These are phyloP conservation scores for Neocucurbitaria cava DNA, from an alignment of 2,329 filamentous ascomycete genomes.

Conservation along the genomic window DNA sequence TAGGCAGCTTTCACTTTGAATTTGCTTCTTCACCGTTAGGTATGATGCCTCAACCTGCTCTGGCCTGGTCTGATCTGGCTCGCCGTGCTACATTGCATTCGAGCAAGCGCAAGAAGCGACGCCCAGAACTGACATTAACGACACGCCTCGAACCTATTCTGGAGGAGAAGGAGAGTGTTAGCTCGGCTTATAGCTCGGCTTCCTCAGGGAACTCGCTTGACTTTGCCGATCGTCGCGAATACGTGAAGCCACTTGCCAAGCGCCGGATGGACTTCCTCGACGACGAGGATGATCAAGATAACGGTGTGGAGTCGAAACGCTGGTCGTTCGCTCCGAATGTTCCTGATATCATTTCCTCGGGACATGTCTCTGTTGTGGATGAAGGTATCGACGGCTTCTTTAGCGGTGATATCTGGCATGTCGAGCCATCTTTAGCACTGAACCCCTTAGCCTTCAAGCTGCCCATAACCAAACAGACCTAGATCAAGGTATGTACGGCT, in stretches of 20 bases:
- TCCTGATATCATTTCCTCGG: not conserved
- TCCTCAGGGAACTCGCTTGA: slow-evolving; percentile 1
- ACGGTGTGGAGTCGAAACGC: not conserved
- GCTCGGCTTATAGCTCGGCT: not conserved
- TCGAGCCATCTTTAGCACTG: slow-evolving; percentile 1
- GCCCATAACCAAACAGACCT: no score
- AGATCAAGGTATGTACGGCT: no score
- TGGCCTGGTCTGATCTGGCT: not conserved
- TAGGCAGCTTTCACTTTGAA: not conserved
- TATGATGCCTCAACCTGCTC: not conserved
- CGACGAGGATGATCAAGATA: not conserved
- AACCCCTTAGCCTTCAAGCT: not conserved
- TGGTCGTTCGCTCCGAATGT: not conserved
- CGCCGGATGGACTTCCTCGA: slow-evolving; percentile 7
- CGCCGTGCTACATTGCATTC: not conserved
- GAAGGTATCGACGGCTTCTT: not conserved
- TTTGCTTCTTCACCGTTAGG: not conserved
- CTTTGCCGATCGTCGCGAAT: slow-evolving; percentile 1
- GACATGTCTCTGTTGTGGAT: not conserved
- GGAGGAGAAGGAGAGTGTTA: not conserved
- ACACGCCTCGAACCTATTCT: slow-evolving; percentile 1
- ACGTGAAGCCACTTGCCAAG: not conserved
- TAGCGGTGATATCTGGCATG: slow-evolving; percentile 7
- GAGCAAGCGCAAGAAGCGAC: not conserved
- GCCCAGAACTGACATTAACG: not conserved